Conservation (phyloP, 2,329 filamentous ascomycete genomes). For the Phialemoniopsis sp. region DNA sequence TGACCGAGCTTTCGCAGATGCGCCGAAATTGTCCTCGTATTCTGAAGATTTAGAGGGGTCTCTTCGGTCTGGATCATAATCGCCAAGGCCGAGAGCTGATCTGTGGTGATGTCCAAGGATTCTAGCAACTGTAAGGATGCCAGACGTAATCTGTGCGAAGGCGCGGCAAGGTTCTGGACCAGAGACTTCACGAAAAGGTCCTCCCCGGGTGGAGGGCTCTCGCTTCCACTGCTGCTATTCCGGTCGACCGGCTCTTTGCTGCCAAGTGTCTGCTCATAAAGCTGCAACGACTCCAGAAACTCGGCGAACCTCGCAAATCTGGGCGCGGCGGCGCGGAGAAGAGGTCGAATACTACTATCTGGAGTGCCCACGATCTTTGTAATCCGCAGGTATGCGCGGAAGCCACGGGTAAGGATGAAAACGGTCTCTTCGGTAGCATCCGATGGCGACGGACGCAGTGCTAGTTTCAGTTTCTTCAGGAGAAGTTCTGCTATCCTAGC, state of each 20-base stretch:
- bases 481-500: slow-evolving; percentile 63
- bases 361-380: slow-evolving; percentile 49
- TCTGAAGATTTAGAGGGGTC: slow-evolving; percentile 72
- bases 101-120: slow-evolving; percentile 47
- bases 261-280: slow-evolving; percentile 41
- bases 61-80: slow-evolving; percentile 78
- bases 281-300: slow-evolving; percentile 61
- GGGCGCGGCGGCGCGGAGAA: slow-evolving; percentile 62
- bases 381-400: slow-evolving; percentile 68
- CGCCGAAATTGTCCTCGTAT: slow-evolving; percentile 75
- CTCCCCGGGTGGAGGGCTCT: slow-evolving; percentile 48
- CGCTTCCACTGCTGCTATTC: slow-evolving; percentile 21
- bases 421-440: slow-evolving; percentile 55
- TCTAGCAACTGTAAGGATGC: slow-evolving; percentile 70
- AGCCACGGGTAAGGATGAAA: slow-evolving; percentile 72
- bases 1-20: slow-evolving; percentile 74
- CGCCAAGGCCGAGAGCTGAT: slow-evolving; percentile 46
- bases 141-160: slow-evolving; percentile 70
- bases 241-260: slow-evolving; percentile 14
- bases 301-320: slow-evolving; percentile 60
- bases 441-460: slow-evolving; percentile 57
- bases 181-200: slow-evolving; percentile 62
- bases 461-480: slow-evolving; percentile 61
- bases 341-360: slow-evolving; percentile 58
- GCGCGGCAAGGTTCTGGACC: slow-evolving; percentile 68